A percentile compares a stretch with the other conserved stretches of the same genome.
Evolutionary conservation across 495 filamentous ascomycete species (phyloP).

Genomic region (Penicillium simplicissimum): DNA sequence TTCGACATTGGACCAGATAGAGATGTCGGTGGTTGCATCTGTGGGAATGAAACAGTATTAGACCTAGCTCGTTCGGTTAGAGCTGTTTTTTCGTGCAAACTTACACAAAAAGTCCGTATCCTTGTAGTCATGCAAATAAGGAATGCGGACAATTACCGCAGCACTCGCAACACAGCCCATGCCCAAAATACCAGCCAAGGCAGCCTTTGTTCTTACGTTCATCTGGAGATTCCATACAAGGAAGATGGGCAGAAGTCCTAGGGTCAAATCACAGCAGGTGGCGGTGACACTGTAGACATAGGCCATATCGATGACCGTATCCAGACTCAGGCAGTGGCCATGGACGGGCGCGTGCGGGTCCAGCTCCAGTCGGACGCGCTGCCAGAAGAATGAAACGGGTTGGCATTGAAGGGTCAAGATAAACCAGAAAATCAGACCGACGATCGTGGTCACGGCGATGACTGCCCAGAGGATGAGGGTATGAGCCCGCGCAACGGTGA

Average conservation of each 20-base stretch:
- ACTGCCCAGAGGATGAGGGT: conserved; percentile 33
- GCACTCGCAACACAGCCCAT: conserved; percentile 39
- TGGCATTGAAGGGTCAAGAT: conserved; percentile 45
- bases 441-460: conserved; percentile 29
- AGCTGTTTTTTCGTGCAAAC: conserved; percentile 1
- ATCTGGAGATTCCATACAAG: conserved; percentile 45
- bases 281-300: conserved; percentile 47
- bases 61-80: neutral
- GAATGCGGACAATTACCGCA: conserved; percentile 13
- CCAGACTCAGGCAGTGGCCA: conserved; percentile 37
- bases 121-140: conserved; percentile 22
- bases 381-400: conserved; percentile 46
- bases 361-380: conserved; percentile 16
- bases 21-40: conserved; percentile 47
- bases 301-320: conserved; percentile 36
- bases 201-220: conserved; percentile 37
- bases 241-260: conserved; percentile 39
- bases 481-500: conserved; percentile 28
- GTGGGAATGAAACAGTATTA: conserved; percentile 9
- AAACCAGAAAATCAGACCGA: conserved; percentile 40
- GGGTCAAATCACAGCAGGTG: conserved; percentile 40
- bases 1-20: conserved; percentile 51
- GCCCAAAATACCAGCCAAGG: conserved; percentile 40
- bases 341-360: conserved; percentile 7
- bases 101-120: conserved; percentile 19